phyloP scores from a whole-genome alignment of 2,329 filamentous ascomycete genomes.

The Colletotrichum costaricense region DNA sequence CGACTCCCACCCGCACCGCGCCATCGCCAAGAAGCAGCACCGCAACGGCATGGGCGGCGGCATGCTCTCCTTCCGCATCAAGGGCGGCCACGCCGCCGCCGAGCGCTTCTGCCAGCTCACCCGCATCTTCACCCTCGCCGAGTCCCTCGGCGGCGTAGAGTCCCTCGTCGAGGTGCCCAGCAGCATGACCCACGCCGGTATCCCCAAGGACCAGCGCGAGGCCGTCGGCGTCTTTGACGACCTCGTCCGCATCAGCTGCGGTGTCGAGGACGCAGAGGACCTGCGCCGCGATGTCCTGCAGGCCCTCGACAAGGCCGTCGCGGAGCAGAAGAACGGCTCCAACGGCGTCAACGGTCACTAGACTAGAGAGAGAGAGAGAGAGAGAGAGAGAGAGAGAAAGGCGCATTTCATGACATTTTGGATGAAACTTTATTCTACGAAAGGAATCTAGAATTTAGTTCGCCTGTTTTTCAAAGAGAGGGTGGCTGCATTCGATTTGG shows the following conservation, averaged over 20 bases:
- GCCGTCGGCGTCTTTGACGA: constrained; percentile 95
- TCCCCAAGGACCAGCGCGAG: constrained; percentile 90
- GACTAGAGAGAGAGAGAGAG: background rate
- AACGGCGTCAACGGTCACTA: constrained; percentile 45
- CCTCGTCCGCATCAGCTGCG: constrained; percentile 91
- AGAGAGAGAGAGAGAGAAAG: background rate
- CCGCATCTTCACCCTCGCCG: constrained; percentile 91
- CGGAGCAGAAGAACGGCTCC: constrained; percentile 38
- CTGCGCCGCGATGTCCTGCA: constrained; percentile 84
- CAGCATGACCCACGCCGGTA: constrained; percentile 97
- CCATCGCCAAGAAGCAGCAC: constrained; percentile 90
- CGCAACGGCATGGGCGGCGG: constrained; percentile 94
- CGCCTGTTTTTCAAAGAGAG: background rate
- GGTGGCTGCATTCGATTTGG: constrained; percentile 15
- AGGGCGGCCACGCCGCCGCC: constrained; percentile 85
- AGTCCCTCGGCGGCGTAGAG: constrained; percentile 93
- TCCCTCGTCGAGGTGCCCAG: constrained; percentile 91
- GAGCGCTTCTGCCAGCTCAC: constrained; percentile 93
- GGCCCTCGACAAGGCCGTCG: constrained; percentile 81
- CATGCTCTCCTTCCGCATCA: constrained; percentile 96
- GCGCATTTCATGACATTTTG: background rate
- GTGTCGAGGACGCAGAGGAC: constrained; percentile 91
- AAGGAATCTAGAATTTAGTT: background rate
- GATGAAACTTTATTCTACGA: background rate
- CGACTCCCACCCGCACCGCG: constrained; percentile 85